Conservation (phyloP, 1,139 yeast species). For the Hansenula sp. region DNA sequence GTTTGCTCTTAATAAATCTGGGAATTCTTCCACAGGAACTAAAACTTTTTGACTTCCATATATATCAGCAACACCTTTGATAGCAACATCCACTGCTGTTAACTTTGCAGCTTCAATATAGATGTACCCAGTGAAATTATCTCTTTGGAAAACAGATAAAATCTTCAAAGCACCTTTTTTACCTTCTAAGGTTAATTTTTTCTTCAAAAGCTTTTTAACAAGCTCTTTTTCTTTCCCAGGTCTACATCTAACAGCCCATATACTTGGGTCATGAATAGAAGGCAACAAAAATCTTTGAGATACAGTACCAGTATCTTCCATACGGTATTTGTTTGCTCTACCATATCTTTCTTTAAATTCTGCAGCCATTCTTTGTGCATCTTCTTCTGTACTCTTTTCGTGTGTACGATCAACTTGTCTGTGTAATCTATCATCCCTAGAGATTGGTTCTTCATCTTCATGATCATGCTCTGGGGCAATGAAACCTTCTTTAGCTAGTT, state of each 20-base stretch:
- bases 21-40: slow-evolving; percentile 94
- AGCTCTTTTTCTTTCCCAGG: slow-evolving; percentile 92
- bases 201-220: slow-evolving; percentile 78
- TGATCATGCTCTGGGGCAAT: slow-evolving; percentile 66
- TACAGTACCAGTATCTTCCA: slow-evolving; percentile 80
- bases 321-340: slow-evolving; percentile 80
- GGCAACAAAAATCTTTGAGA: slow-evolving; percentile 93
- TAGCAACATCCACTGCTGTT: slow-evolving; percentile 85
- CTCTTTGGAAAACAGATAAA: slow-evolving; percentile 92
- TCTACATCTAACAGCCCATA: slow-evolving; percentile 93
- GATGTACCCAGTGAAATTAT: slow-evolving; percentile 84
- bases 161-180: slow-evolving; percentile 48
- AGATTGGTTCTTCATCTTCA: slow-evolving; percentile 45
- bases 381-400: slow-evolving; percentile 88
- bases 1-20: slow-evolving; percentile 86
- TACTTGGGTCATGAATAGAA: slow-evolving; percentile 92
- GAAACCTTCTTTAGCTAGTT: slow-evolving; percentile 76
- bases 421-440: slow-evolving; percentile 61
- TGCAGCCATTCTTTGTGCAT: slow-evolving; percentile 91
- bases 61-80: slow-evolving; percentile 85
- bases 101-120: slow-evolving; percentile 93
- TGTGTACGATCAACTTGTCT: slow-evolving; percentile 89
- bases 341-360: slow-evolving; percentile 92
- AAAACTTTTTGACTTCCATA: slow-evolving; percentile 68
- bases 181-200: slow-evolving; percentile 46